phyloP scores from a whole-genome alignment of 192 early-diverging fungal species.

The Oehlia diaphana region DNA sequence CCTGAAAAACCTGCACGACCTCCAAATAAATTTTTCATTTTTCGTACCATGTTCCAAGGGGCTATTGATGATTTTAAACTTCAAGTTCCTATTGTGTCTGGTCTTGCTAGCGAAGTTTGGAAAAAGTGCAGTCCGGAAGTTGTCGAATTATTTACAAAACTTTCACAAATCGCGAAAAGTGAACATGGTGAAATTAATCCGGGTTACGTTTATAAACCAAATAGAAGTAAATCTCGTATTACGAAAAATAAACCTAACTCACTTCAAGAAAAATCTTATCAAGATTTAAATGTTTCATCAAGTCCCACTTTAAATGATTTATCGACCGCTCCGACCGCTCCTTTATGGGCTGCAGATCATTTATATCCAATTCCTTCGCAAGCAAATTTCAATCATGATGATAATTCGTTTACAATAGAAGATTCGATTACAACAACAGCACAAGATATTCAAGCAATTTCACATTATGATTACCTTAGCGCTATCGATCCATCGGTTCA shows the following conservation, averaged over 20 bases:
- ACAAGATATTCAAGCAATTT: neutral
- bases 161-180: conserved; percentile 17
- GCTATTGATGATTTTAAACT: conserved; percentile 22
- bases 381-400: neutral
- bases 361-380: neutral
- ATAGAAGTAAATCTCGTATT: neutral
- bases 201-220: conserved; percentile 27
- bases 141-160: conserved; percentile 18
- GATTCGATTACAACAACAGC: neutral
- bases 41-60: conserved; percentile 29
- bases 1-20: conserved; percentile 22
- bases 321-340: too few relatives aligned
- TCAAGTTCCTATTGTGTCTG: conserved; percentile 29
- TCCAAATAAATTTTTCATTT: conserved; percentile 31
- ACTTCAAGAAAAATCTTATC: neutral
- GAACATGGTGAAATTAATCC: conserved; percentile 29
- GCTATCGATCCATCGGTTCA: neutral
- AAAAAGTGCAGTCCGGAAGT: conserved; percentile 23
- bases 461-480: neutral
- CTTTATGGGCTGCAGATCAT: neutral
- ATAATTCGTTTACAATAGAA: neutral
- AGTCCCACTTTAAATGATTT: neutral
- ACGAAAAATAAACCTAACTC: neutral
- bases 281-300: neutral
- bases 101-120: conserved; percentile 26